These are phyloP conservation scores for Nakazawaea holstii DNA, from an alignment of 805 yeast genomes.

Conservation along the genomic window DNA sequence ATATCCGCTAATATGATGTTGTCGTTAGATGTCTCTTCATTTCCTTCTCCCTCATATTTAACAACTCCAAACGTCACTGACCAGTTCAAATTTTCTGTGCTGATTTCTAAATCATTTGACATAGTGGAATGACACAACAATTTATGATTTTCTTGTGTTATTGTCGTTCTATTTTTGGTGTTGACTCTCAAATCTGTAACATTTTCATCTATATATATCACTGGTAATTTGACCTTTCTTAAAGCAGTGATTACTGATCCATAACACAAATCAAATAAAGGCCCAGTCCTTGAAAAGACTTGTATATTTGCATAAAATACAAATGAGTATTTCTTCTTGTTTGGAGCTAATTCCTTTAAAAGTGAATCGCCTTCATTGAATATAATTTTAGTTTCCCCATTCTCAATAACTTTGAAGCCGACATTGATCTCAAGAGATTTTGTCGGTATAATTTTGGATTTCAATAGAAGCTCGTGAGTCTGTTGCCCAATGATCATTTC, in stretches of 20 bases:
- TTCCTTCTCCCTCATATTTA: conserved; percentile 30
- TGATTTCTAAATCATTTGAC: conserved; percentile 32
- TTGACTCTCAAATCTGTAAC: conserved; percentile 48
- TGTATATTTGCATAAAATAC: conserved; percentile 69
- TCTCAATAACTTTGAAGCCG: conserved; percentile 35
- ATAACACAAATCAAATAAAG: conserved; percentile 74
- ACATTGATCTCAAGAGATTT: conserved; percentile 52
- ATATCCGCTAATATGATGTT: conserved; percentile 60
- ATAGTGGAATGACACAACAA: conserved; percentile 50
- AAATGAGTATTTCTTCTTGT: conserved; percentile 40
- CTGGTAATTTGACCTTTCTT: conserved; percentile 55
- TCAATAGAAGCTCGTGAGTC: conserved; percentile 53
- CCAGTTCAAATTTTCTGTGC: conserved; percentile 33
- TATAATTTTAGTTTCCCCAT: conserved; percentile 41
- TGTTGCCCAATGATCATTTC: conserved; percentile 72
- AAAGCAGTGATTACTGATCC: conserved; percentile 62
- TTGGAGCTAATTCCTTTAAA: conserved; percentile 25
- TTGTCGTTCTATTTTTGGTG: conserved; percentile 44
- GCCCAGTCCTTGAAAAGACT: conserved; percentile 78
- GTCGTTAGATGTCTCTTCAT: conserved; percentile 18
- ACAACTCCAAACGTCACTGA: conserved; percentile 59
- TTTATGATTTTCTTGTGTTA: conserved; percentile 41
- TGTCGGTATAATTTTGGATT: conserved; percentile 47
- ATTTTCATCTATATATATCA: conserved; percentile 61
- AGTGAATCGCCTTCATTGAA: conserved; percentile 39